phyloP scores from a whole-genome alignment of 2,329 filamentous ascomycete genomes.

The Ascochyta pisi region DNA sequence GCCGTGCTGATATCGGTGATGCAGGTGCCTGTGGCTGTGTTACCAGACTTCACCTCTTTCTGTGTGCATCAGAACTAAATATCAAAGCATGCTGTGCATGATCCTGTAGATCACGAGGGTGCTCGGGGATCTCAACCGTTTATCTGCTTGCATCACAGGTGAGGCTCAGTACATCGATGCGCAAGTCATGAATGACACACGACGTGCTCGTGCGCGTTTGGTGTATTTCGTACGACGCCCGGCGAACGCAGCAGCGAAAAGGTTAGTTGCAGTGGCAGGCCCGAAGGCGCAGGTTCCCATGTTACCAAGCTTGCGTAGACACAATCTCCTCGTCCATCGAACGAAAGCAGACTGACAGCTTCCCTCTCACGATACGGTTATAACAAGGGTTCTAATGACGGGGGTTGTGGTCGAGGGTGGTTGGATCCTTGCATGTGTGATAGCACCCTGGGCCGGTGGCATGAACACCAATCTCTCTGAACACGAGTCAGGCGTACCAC shows the following conservation, averaged over 20 bases:
- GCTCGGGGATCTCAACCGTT: not conserved
- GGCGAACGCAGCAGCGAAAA: slow-evolving; percentile 1
- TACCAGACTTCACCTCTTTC: not conserved
- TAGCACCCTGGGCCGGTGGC: not conserved
- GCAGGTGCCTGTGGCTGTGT: slow-evolving; percentile 2
- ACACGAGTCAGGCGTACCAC: slow-evolving; percentile 7
- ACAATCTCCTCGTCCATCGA: not conserved
- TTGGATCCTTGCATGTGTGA: slow-evolving; percentile 8
- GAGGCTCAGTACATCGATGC: too few species aligned
- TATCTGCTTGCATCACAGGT: not conserved
- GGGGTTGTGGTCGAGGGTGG: not conserved
- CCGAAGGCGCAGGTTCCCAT: not conserved
- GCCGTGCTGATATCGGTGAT: not conserved
- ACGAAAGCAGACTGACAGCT: slow-evolving; percentile 3
- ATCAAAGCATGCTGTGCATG: not conserved
- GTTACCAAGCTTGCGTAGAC: not conserved
- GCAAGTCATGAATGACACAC: not conserved
- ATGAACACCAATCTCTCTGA: slow-evolving; percentile 10
- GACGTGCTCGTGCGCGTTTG: not conserved
- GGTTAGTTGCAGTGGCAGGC: not conserved
- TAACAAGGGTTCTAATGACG: not conserved
- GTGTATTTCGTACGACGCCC: not conserved
- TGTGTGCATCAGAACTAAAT: not conserved
- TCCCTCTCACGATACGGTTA: slow-evolving; percentile 3
- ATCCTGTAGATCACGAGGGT: not conserved